Conservation (phyloP, 225 moss, liverwort and hornwort genomes). For the Antitrichia curtipendula region DNA sequence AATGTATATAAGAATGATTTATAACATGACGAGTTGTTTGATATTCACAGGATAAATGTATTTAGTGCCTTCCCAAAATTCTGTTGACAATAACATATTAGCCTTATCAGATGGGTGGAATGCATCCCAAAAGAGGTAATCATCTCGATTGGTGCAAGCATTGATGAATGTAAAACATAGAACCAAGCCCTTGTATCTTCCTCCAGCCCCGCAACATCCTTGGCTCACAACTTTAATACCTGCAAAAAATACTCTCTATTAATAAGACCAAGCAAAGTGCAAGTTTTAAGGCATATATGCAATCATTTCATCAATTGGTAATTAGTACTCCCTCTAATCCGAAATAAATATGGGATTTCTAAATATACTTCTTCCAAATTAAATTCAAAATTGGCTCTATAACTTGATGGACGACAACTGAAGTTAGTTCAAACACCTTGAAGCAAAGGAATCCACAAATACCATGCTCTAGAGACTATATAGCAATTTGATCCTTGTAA, state of each 20-base stretch:
- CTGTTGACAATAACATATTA: constrained; percentile 18
- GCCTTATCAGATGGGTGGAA: constrained; percentile 65
- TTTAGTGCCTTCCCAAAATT: neutral
- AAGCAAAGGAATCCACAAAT: too few species aligned
- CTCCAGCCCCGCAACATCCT: constrained; percentile 53
- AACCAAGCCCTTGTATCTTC: constrained; percentile 30
- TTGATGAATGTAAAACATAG: constrained; percentile 5
- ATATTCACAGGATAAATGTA: constrained; percentile 9
- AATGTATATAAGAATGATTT: neutral
- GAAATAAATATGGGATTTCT: too few species aligned
- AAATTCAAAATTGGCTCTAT: too few species aligned
- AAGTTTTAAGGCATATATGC: neutral
- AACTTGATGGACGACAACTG: too few species aligned
- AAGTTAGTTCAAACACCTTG: too few species aligned
- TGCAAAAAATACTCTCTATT: neutral
- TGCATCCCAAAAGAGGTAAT: constrained; percentile 65
- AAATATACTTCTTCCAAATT: too few species aligned
- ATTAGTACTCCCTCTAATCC: too few species aligned
- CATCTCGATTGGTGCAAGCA: constrained; percentile 24
- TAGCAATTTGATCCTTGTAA: too few species aligned
- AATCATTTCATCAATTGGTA: neutral
- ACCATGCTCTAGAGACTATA: too few species aligned
- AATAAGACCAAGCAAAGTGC: neutral
- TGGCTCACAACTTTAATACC: constrained; percentile 11
- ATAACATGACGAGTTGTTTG: constrained; percentile 1